phyloP scores from a whole-genome alignment of 2,329 filamentous ascomycete species.

The Botrytis medusae region DNA sequence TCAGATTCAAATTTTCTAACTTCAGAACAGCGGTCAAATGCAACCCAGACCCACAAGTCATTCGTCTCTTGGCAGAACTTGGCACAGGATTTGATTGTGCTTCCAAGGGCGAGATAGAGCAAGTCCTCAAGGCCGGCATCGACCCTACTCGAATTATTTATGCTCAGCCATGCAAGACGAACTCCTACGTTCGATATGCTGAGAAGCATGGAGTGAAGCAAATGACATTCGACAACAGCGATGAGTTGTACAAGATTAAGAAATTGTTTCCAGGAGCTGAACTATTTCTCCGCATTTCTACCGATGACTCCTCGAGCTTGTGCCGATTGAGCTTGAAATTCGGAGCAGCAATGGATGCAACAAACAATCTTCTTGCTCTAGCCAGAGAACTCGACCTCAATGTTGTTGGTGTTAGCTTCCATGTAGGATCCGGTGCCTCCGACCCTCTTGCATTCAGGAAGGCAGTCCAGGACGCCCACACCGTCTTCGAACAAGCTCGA shows the following conservation, averaged over 20 bases:
- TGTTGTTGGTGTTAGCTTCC: slow-evolving; percentile 95
- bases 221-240: slow-evolving; percentile 99
- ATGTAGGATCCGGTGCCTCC: slow-evolving; percentile 93
- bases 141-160: slow-evolving; percentile 94
- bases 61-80: slow-evolving; percentile 82
- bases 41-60: slow-evolving; percentile 88
- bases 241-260: slow-evolving; percentile 98
- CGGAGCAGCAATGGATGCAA: slow-evolving; percentile 83
- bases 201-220: slow-evolving; percentile 82
- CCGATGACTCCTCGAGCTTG: slow-evolving; percentile 90
- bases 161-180: slow-evolving; percentile 98
- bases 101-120: slow-evolving; percentile 95
- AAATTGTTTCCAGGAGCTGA: slow-evolving; percentile 86
- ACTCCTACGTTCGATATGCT: slow-evolving; percentile 93
- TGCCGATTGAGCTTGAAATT: slow-evolving; percentile 98
- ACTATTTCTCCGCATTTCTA: slow-evolving; percentile 90
- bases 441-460: slow-evolving; percentile 90
- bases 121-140: slow-evolving; percentile 79
- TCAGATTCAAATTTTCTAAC: slow-evolving; percentile 24
- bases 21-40: slow-evolving; percentile 81
- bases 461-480: slow-evolving; percentile 84
- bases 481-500: slow-evolving; percentile 82
- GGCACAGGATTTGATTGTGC: slow-evolving; percentile 98
- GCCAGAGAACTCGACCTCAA: slow-evolving; percentile 83
- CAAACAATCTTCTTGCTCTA: slow-evolving; percentile 71